phyloP scores from a whole-genome alignment of 768 basidiomycete genomes.

The Lentinula aciculospora region DNA sequence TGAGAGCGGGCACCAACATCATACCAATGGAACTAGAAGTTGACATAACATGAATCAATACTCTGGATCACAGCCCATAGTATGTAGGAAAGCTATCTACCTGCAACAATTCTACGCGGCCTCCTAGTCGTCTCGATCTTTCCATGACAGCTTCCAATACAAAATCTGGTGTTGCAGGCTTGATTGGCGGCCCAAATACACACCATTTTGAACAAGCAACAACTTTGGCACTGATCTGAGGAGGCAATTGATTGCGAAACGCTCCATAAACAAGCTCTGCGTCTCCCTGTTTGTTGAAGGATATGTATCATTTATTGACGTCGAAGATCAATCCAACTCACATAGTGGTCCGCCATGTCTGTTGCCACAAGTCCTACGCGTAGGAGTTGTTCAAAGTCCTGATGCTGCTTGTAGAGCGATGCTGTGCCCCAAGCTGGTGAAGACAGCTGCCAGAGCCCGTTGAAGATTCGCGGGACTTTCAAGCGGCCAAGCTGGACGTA shows the following conservation, averaged over 20 bases:
- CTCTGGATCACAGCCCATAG: neutral
- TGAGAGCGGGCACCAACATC: constrained; percentile 23
- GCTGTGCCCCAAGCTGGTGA: constrained; percentile 58
- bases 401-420: constrained; percentile 5
- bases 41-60: neutral
- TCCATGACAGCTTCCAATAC: constrained; percentile 47
- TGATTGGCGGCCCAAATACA: constrained; percentile 36
- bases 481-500: constrained; percentile 31
- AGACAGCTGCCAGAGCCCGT: constrained; percentile 58
- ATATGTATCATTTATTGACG: neutral
- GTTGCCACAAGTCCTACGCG: constrained; percentile 10
- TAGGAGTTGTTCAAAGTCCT: constrained; percentile 4
- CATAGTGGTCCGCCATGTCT: constrained; percentile 15
- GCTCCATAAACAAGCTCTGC: constrained; percentile 35
- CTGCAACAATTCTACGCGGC: constrained; percentile 48
- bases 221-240: constrained; percentile 18
- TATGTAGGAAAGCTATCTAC: constrained; percentile 20
- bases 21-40: constrained; percentile 51
- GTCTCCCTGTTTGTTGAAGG: constrained; percentile 8
- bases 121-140: constrained; percentile 40
- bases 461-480: constrained; percentile 41
- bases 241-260: constrained; percentile 30
- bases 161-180: constrained; percentile 29
- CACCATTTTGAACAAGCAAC: constrained; percentile 61
- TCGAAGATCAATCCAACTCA: neutral